phyloP scores from a whole-genome alignment of 1,139 yeast species.

The Saccharomyces hybrid region DNA sequence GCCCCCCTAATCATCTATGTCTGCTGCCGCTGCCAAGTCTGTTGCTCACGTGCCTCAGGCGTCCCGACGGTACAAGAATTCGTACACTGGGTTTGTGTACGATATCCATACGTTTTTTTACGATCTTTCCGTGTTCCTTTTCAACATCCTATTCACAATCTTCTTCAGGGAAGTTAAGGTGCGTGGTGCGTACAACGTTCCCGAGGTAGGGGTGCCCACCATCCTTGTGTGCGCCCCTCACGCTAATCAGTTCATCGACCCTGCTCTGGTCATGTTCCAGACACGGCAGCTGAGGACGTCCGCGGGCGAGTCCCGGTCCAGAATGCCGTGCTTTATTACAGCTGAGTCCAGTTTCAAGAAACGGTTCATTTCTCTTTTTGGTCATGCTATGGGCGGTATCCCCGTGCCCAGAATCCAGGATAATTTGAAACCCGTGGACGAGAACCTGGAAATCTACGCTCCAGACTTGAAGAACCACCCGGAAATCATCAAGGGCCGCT shows the following conservation, averaged over 20 bases:
- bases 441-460: conserved; percentile 40
- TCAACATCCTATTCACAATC: conserved; percentile 16
- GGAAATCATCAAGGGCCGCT: conserved; percentile 24
- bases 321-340: conserved; percentile 48
- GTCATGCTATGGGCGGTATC: conserved; percentile 53
- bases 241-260: conserved; percentile 74
- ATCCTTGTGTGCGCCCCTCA: conserved; percentile 77
- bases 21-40: neutral
- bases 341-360: conserved; percentile 58
- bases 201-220: conserved; percentile 52
- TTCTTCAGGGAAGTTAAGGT: conserved; percentile 66
- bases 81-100: conserved; percentile 13
- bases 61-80: conserved; percentile 8
- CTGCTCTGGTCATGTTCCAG: conserved; percentile 52
- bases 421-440: conserved; percentile 38
- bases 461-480: conserved; percentile 36
- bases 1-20: neutral
- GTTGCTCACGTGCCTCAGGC: conserved; percentile 10
- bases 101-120: conserved; percentile 14
- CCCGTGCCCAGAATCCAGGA: conserved; percentile 75
- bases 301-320: conserved; percentile 22
- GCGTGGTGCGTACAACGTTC: conserved; percentile 61
- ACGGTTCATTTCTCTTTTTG: conserved; percentile 47
- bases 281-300: conserved; percentile 33
- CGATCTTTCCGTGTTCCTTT: conserved; percentile 16